These are phyloP conservation scores for Paulownia fortunei DNA, from an alignment of 257 asterid genomes.

Conservation along the genomic window DNA sequence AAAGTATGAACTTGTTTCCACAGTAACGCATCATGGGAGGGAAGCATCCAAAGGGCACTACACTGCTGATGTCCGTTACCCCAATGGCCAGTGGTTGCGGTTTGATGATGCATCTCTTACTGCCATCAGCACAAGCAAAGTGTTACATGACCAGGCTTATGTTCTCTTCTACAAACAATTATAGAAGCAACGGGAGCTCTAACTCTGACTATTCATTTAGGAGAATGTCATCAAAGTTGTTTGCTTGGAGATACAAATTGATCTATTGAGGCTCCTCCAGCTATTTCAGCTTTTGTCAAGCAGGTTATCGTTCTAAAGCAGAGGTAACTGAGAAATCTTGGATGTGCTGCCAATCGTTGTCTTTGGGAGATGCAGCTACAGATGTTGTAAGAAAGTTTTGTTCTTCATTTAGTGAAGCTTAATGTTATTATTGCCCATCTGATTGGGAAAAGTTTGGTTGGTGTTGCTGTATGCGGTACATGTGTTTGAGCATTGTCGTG, in stretches of 20 bases:
- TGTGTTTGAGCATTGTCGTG: constrained; percentile 26
- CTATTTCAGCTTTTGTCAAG: background rate
- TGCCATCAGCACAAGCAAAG: constrained; percentile 57
- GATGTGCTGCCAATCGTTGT: background rate
- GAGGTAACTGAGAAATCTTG: background rate
- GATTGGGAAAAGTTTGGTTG: constrained; percentile 15
- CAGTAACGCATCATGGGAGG: constrained; percentile 91
- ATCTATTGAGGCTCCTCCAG: background rate
- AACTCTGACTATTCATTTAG: background rate
- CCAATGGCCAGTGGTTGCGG: constrained; percentile 79
- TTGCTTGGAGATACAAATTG: constrained; percentile 19
- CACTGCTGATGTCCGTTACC: constrained; percentile 70
- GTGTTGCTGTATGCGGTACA: constrained; percentile 13
- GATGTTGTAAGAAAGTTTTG: constrained; percentile 39
- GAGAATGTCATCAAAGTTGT: background rate
- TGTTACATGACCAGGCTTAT: constrained; percentile 84
- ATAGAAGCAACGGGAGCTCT: constrained; percentile 32
- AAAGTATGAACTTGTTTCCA: constrained; percentile 75
- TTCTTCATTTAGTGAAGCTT: constrained; percentile 26
- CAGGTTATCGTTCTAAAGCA: background rate
- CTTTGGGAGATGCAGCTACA: constrained; percentile 14
- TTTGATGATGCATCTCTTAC: constrained; percentile 80
- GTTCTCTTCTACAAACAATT: constrained; percentile 80
- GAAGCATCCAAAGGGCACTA: constrained; percentile 96
- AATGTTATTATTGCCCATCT: background rate